Conservation (phyloP, 495 filamentous ascomycete genomes). For the Glarea lozoyensis region DNA sequence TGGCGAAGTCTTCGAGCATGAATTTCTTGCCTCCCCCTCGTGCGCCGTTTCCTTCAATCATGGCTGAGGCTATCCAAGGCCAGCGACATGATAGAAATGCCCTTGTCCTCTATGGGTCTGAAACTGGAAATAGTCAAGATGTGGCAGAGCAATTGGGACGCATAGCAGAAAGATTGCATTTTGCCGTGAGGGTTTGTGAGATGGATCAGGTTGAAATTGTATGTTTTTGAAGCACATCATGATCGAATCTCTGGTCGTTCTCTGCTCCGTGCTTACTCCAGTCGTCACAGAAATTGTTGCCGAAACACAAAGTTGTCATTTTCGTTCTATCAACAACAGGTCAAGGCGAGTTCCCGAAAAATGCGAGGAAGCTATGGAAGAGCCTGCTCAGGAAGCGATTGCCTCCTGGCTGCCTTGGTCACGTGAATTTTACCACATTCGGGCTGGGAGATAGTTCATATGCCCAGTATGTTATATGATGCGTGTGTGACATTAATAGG, state of each 20-base stretch:
- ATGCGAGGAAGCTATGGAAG: conserved; percentile 76
- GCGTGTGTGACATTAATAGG: too few relatives aligned
- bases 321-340: conserved; percentile 87
- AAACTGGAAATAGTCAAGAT: conserved; percentile 90
- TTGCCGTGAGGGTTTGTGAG: conserved; percentile 61
- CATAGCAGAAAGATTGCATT: conserved; percentile 63
- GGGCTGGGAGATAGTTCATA: conserved; percentile 94
- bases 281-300: conserved; percentile 28
- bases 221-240: conserved; percentile 25
- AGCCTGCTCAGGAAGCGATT: conserved; percentile 71
- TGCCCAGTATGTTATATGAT: conserved; percentile 60
- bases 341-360: conserved; percentile 84
- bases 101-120: conserved; percentile 83
- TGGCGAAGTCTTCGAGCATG: too few relatives aligned
- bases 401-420: conserved; percentile 54
- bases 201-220: conserved; percentile 71
- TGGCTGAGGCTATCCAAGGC: conserved; percentile 17
- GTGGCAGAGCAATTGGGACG: conserved; percentile 75
- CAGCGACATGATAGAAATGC: conserved; percentile 42
- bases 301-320: conserved; percentile 54
- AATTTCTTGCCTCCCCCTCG: too few relatives aligned
- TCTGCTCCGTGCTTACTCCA: background rate
- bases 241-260: background rate
- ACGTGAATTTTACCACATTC: conserved; percentile 71
- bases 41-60: conserved; percentile 2